phyloP scores from a whole-genome alignment of 1,139 yeast genomes.

The Candida smagusa region DNA sequence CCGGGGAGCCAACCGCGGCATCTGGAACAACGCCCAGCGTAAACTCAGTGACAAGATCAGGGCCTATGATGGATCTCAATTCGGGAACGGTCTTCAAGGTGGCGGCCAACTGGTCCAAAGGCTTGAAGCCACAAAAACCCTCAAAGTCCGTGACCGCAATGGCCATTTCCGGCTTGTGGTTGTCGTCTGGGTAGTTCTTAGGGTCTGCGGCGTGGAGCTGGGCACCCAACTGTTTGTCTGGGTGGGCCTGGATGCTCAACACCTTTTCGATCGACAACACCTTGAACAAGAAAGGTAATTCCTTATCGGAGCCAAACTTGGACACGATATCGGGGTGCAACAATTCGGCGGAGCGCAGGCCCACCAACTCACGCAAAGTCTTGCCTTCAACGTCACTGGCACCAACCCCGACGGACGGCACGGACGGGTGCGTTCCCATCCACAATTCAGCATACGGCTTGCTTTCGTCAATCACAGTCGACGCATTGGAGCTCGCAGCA shows the following conservation, averaged over 20 bases:
- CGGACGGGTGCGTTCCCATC: slow-evolving; percentile 98
- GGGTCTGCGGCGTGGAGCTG: slow-evolving; percentile 81
- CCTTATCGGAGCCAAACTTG: slow-evolving; percentile 67
- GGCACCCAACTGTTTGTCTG: slow-evolving; percentile 82
- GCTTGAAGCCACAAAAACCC: slow-evolving; percentile 98
- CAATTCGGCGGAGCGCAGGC: slow-evolving; percentile 54
- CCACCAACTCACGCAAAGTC: slow-evolving; percentile 63
- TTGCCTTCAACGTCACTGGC: slow-evolving; percentile 35
- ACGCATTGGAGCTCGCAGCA: slow-evolving; percentile 67
- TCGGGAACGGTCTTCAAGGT: slow-evolving; percentile 74
- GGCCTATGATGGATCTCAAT: slow-evolving; percentile 67
- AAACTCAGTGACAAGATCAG: slow-evolving; percentile 52
- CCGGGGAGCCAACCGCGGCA: slow-evolving; percentile 44
- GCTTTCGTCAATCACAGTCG: slow-evolving; percentile 57
- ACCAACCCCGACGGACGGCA: slow-evolving; percentile 65
- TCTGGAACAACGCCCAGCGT: slow-evolving; percentile 42
- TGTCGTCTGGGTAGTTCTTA: slow-evolving; percentile 92
- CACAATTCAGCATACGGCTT: slow-evolving; percentile 90
- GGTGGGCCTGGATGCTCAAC: slow-evolving; percentile 95
- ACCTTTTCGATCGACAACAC: slow-evolving; percentile 91
- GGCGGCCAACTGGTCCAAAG: slow-evolving; percentile 68
- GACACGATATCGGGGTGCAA: slow-evolving; percentile 56
- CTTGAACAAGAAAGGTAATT: slow-evolving; percentile 88
- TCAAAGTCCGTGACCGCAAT: slow-evolving; percentile 93
- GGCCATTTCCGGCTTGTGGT: slow-evolving; percentile 99